Percentiles rank a stretch among this genome's conserved stretches.
These are phyloP conservation scores for Simmondsia chinensis DNA, from an alignment of 148 eudicot genomes.

Conservation along the genomic window DNA sequence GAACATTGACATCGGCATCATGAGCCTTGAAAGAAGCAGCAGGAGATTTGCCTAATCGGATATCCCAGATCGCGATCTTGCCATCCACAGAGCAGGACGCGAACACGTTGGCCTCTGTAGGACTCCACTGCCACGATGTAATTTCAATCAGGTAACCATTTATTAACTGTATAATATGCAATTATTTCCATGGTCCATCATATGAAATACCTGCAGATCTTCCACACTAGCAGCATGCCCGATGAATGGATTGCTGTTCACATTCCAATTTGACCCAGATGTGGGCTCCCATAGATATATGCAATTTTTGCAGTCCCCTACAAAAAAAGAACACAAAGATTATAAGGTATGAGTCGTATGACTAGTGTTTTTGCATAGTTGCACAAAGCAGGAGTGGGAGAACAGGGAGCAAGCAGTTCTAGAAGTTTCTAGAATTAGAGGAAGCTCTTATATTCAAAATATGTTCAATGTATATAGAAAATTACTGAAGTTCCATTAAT, in stretches of 20 bases:
- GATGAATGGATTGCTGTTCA: constrained; percentile 60
- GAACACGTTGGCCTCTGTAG: constrained; percentile 64
- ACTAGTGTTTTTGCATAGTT: too few species aligned
- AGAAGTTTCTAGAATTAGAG: too few species aligned
- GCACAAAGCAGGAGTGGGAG: too few species aligned
- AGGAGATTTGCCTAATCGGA: constrained; percentile 59
- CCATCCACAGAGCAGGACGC: constrained; percentile 96
- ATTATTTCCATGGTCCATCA: too few species aligned
- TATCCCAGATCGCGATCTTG: constrained; percentile 85
- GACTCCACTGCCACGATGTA: constrained; percentile 77
- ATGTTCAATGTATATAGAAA: too few species aligned
- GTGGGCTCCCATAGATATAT: constrained; percentile 90
- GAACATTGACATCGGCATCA: constrained; percentile 90
- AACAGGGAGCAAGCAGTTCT: too few species aligned
- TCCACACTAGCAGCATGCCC: constrained; percentile 91
- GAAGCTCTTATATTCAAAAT: too few species aligned
- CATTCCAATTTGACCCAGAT: constrained; percentile 73
- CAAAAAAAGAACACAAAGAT: constrained; percentile 2
- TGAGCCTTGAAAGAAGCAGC: constrained; percentile 74
- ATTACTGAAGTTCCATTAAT: too few species aligned
- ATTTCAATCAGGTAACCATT: constrained; percentile 7
- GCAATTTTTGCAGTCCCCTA: constrained; percentile 77
- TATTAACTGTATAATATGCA: too few species aligned
- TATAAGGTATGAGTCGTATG: too few species aligned
- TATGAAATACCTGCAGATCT: constrained; percentile 90